Percentiles rank a stretch among this genome's conserved stretches.
Conservation (phyloP, 139 green algal species). For the Auxenochlorella pyrenoidosa region DNA sequence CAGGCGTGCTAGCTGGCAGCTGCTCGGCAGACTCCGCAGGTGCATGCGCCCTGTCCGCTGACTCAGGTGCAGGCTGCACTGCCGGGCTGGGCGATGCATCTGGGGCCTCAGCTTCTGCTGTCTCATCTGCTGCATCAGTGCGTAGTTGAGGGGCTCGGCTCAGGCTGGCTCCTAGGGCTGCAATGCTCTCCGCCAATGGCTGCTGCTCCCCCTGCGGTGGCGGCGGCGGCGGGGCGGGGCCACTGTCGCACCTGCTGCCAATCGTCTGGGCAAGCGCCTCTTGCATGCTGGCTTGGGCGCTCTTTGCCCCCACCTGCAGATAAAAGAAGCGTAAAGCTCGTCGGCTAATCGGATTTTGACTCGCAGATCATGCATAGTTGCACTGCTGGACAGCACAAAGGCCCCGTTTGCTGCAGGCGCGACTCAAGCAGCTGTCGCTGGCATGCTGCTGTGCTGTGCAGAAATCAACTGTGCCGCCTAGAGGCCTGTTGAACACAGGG, state of each 20-base stretch:
- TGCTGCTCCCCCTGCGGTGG: neutral
- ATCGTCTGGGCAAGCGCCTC: slow-evolving; percentile 24
- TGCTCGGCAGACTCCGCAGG: neutral
- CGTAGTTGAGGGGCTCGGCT: too few relatives aligned
- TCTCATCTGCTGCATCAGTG: neutral
- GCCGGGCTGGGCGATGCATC: neutral
- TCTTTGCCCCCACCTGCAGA: neutral
- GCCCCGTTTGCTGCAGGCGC: too few relatives aligned
- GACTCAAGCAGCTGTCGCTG: too few relatives aligned
- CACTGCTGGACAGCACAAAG: too few relatives aligned
- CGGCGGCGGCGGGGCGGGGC: neutral
- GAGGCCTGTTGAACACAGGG: too few relatives aligned
- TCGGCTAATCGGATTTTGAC: too few relatives aligned
- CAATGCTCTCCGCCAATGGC: neutral
- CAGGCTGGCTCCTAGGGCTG: too few relatives aligned
- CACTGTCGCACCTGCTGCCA: slow-evolving; percentile 11
- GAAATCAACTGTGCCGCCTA: too few relatives aligned
- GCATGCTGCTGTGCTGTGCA: too few relatives aligned
- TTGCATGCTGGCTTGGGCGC: neutral
- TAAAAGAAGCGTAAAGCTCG: neutral
- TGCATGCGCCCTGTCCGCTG: neutral
- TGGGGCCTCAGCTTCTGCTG: neutral
- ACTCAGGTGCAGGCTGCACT: neutral
- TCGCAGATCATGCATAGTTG: too few relatives aligned
- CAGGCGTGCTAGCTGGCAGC: neutral